Conservation (phyloP, 2,329 filamentous ascomycete genomes). For the Xylariomycetidae sp. region DNA sequence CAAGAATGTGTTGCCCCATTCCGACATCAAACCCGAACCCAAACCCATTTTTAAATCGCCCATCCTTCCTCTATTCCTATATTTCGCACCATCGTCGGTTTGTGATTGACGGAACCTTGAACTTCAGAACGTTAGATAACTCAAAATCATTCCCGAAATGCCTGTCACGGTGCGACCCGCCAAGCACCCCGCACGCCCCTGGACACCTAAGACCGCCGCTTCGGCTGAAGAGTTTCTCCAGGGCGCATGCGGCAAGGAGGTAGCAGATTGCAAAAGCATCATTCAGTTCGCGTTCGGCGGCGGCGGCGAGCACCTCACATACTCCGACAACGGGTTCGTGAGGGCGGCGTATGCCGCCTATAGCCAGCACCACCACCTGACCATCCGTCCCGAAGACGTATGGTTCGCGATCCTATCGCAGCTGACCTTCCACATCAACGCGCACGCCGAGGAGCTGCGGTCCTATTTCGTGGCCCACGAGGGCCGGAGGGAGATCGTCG, state of each 20-base stretch:
- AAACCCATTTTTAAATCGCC: too few species aligned
- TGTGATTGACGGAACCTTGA: too few species aligned
- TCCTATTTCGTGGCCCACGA: conserved; percentile 37
- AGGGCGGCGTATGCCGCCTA: conserved; percentile 35
- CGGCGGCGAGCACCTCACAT: too few species aligned
- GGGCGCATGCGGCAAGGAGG: neutral
- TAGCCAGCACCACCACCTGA: conserved; percentile 38
- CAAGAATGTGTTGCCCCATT: too few species aligned
- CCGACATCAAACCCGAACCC: too few species aligned
- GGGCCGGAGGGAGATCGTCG: conserved; percentile 26
- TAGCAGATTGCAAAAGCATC: conserved; percentile 1
- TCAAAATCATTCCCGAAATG: too few species aligned
- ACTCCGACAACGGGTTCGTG: conserved; percentile 31
- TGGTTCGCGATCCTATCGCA: conserved; percentile 49
- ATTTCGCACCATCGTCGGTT: too few species aligned
- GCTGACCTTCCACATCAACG: conserved; percentile 41
- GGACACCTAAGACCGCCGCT: neutral
- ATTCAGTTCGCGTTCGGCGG: conserved; percentile 4
- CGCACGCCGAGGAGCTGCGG: conserved; percentile 39
- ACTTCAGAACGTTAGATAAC: too few species aligned
- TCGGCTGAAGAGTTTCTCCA: neutral
- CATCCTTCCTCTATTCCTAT: too few species aligned
- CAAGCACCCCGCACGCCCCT: conserved; percentile 1
- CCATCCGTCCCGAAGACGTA: conserved; percentile 46
- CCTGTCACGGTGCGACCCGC: conserved; percentile 3